A percentile compares a stretch with the other conserved stretches of the same genome.
Evolutionary conservation across 495 filamentous ascomycete species (phyloP).

Genomic region (Rhypophila decipiens): DNA sequence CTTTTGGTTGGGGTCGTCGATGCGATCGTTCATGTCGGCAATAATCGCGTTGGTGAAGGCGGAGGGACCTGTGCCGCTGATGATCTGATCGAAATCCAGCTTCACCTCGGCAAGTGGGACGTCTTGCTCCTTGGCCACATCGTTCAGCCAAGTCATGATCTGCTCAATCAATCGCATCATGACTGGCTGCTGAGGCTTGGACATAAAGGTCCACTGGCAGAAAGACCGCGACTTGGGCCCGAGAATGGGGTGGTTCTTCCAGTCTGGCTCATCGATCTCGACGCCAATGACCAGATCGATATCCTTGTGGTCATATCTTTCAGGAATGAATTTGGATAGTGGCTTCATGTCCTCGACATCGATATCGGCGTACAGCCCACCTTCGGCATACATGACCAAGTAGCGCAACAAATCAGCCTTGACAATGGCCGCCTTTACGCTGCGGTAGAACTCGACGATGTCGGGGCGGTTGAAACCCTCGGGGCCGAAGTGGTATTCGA

Average conservation of each 20-base stretch:
- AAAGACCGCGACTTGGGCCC: constrained; percentile 57
- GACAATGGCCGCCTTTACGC: constrained; percentile 53
- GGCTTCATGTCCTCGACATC: constrained; percentile 49
- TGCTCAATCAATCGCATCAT: constrained; percentile 57
- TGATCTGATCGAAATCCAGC: constrained; percentile 62
- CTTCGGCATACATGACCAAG: constrained; percentile 51
- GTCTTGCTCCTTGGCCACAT: constrained; percentile 46
- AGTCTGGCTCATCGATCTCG: constrained; percentile 59
- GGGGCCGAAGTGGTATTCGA: constrained; percentile 53
- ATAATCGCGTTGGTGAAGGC: constrained; percentile 58
- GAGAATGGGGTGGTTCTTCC: constrained; percentile 53
- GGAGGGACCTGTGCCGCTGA: constrained; percentile 59
- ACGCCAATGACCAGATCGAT: constrained; percentile 59
- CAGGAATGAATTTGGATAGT: constrained; percentile 46
- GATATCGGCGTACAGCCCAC: constrained; percentile 53
- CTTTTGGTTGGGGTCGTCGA: background rate
- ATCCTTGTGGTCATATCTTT: constrained; percentile 38
- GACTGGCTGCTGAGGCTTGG: constrained; percentile 54
- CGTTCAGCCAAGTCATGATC: constrained; percentile 53
- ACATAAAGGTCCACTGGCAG: constrained; percentile 65
- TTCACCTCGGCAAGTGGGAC: constrained; percentile 47
- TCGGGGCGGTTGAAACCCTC: constrained; percentile 53
- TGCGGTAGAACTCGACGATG: constrained; percentile 52
- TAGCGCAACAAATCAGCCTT: constrained; percentile 56
- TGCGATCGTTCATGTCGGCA: constrained; percentile 31